Conservation (phyloP, 129 eudicot genomes). For the Saussurea involucrata region DNA sequence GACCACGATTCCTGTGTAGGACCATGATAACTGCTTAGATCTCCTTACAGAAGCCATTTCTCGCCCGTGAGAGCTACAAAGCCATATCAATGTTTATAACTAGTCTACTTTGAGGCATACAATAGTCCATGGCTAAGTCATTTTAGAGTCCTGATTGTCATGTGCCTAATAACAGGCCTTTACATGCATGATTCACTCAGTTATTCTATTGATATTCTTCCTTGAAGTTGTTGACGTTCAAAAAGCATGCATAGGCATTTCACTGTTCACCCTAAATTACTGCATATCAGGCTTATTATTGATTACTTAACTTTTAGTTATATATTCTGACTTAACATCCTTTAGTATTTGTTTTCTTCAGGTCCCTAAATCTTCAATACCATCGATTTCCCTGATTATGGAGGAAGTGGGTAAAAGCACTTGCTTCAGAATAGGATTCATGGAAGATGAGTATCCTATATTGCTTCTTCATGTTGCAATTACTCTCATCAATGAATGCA, state of each 20-base stretch:
- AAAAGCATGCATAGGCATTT: neutral
- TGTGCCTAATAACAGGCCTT: neutral
- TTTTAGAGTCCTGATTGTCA: neutral
- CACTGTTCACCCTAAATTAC: neutral
- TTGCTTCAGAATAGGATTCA: slow-evolving; percentile 30
- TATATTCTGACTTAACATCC: slow-evolving; percentile 35
- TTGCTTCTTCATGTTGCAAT: slow-evolving; percentile 53
- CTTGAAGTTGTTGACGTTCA: neutral
- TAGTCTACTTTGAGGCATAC: neutral
- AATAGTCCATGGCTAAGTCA: neutral
- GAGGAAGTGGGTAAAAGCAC: slow-evolving; percentile 17
- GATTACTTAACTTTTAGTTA: neutral
- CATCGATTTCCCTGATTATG: slow-evolving; percentile 26
- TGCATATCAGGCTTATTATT: neutral
- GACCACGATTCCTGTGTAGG: too few species aligned
- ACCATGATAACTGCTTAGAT: too few species aligned
- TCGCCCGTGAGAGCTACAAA: too few species aligned
- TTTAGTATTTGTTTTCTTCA: slow-evolving; percentile 63
- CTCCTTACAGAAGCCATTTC: too few species aligned
- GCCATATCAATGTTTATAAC: neutral
- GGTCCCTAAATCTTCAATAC: slow-evolving; percentile 44
- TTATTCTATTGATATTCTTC: neutral
- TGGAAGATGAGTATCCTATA: slow-evolving; percentile 48
- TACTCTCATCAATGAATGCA: slow-evolving; percentile 62
- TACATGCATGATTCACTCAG: neutral